These are phyloP conservation scores for Carex scoparia DNA, from an alignment of 176 grass and related monocot species.

Conservation along the genomic window DNA sequence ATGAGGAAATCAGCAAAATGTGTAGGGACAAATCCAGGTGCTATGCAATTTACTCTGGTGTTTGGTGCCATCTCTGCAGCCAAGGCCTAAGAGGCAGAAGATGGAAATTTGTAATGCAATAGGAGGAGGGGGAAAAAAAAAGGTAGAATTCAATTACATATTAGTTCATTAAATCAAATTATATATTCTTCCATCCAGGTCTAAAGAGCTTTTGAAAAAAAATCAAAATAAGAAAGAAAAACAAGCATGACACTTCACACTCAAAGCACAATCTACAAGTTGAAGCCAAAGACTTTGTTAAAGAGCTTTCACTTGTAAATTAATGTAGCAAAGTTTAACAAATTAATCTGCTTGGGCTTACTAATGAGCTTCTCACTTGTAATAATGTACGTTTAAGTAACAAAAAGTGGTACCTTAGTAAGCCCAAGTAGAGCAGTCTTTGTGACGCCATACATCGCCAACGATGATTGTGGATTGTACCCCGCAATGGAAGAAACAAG, in stretches of 20 bases:
- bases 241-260: neutral
- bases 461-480: constrained; percentile 57
- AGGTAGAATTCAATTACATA: neutral
- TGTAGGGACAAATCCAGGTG: constrained; percentile 97
- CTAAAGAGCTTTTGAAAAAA: neutral
- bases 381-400: neutral
- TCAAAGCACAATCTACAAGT: neutral
- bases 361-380: neutral
- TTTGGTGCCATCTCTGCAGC: constrained; percentile 82
- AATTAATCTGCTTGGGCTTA: neutral
- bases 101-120: neutral
- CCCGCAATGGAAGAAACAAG: constrained; percentile 80
- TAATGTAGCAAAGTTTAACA: neutral
- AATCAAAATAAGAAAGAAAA: neutral
- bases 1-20: constrained; percentile 81
- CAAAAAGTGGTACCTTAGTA: constrained; percentile 62
- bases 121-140: neutral
- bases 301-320: neutral
- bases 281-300: neutral
- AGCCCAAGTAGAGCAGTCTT: constrained; percentile 94
- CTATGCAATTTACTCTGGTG: constrained; percentile 94
- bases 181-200: neutral
- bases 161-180: neutral
- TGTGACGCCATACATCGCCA: constrained; percentile 94
- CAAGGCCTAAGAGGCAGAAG: constrained; percentile 48